These are phyloP conservation scores for Trifolium dubium DNA, from an alignment of 306 rosid species.

Conservation along the genomic window DNA sequence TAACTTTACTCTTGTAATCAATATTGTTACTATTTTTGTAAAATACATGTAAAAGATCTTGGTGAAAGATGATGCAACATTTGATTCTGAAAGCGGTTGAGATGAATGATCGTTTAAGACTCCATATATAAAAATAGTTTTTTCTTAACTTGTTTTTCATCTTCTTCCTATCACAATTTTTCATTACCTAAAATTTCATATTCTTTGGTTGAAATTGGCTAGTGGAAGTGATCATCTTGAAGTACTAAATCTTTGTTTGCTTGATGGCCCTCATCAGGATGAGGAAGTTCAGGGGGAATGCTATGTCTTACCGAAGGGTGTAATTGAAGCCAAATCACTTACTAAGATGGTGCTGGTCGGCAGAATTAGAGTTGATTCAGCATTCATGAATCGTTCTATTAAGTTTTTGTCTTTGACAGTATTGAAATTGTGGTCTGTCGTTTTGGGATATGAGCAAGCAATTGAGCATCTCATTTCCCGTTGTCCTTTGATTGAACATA, in stretches of 20 bases:
- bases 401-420: constrained; percentile 29
- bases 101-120: no score
- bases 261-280: background rate
- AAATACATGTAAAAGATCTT: no score
- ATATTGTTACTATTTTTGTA: no score
- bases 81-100: no score
- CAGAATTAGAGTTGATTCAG: constrained; percentile 1
- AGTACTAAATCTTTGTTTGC: background rate
- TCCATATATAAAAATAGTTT: no score
- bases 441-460: background rate
- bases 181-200: no score
- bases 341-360: constrained; percentile 29
- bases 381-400: constrained; percentile 29
- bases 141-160: no score
- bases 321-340: constrained; percentile 39
- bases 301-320: constrained; percentile 30
- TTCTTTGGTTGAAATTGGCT: constrained; percentile 33
- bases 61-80: no score
- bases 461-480: constrained; percentile 39
- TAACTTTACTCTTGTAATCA: no score
- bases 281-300: background rate
- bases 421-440: constrained; percentile 5
- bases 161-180: no score
- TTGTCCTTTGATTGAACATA: constrained; percentile 35
- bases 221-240: background rate